Percentiles rank a stretch among this genome's conserved stretches.
Evolutionary conservation across 805 yeast genomes (phyloP).

Genomic region (Grigorovia humatica): DNA sequence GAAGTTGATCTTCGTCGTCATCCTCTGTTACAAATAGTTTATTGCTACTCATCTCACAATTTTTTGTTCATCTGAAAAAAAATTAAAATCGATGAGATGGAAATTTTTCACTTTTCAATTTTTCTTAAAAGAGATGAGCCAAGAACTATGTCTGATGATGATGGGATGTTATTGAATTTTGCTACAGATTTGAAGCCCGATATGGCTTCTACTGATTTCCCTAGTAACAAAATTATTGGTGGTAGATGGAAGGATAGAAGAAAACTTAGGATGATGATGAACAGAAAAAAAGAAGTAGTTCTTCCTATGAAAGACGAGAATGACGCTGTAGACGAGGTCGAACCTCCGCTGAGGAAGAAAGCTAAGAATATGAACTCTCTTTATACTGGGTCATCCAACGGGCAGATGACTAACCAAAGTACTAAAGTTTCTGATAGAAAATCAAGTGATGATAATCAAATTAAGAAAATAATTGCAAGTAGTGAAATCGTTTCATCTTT

Average conservation of each 20-base stretch:
- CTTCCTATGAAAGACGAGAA: background rate
- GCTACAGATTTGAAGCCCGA: constrained; percentile 31
- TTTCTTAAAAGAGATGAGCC: constrained; percentile 12
- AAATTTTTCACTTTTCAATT: constrained; percentile 1
- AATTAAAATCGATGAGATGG: constrained; percentile 11
- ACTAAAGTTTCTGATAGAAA: constrained; percentile 5
- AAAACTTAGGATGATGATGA: constrained; percentile 40
- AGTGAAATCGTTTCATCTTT: constrained; percentile 72
- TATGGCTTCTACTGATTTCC: constrained; percentile 14
- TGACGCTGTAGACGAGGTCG: background rate
- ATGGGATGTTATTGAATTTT: constrained; percentile 58
- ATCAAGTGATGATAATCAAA: background rate
- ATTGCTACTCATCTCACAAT: constrained; percentile 9
- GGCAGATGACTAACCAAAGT: background rate
- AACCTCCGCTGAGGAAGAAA: background rate
- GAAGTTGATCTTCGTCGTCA: constrained; percentile 26
- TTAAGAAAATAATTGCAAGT: constrained; percentile 8
- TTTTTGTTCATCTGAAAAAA: background rate
- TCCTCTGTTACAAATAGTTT: constrained; percentile 31
- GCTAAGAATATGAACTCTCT: background rate
- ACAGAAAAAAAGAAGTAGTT: constrained; percentile 32
- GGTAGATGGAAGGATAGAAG: constrained; percentile 81
- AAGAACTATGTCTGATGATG: constrained; percentile 17
- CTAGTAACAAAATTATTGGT: constrained; percentile 42
- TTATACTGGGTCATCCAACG: background rate